These are phyloP conservation scores for Pseudocercospora vitis DNA, from an alignment of 2,329 filamentous ascomycete species.

Conservation along the genomic window DNA sequence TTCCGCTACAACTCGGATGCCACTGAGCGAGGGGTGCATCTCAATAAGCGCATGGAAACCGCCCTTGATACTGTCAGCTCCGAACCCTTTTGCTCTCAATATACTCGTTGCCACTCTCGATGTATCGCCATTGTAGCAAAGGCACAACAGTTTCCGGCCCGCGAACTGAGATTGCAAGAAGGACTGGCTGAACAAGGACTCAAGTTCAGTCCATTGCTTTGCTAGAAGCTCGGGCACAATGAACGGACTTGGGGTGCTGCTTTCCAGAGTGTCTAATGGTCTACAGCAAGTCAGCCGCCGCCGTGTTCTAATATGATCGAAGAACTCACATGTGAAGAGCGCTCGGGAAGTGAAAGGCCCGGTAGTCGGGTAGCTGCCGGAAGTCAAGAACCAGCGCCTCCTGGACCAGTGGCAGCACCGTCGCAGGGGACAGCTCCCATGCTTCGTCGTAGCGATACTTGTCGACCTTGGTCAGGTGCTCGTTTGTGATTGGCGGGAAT, in stretches of 20 bases:
- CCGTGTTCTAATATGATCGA: no score
- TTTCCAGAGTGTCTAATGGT: slow-evolving; percentile 43
- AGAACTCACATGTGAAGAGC: slow-evolving; percentile 16
- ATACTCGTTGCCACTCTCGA: slow-evolving; percentile 57
- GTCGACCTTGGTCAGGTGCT: slow-evolving; percentile 52
- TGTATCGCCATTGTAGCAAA: slow-evolving; percentile 58
- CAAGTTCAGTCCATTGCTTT: slow-evolving; percentile 51
- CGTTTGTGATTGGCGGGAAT: slow-evolving; percentile 53
- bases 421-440: slow-evolving; percentile 51
- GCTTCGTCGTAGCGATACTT: slow-evolving; percentile 57
- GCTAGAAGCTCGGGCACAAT: slow-evolving; percentile 46
- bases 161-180: slow-evolving; percentile 29
- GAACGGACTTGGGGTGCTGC: slow-evolving; percentile 48
- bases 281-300: no score
- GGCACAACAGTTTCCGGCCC: slow-evolving; percentile 45
- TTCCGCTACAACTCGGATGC: neutral
- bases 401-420: slow-evolving; percentile 36
- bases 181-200: slow-evolving; percentile 41
- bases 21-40: neutral
- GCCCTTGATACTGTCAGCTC: slow-evolving; percentile 18
- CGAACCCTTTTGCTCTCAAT: slow-evolving; percentile 50
- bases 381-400: slow-evolving; percentile 28
- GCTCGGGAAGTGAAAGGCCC: slow-evolving; percentile 4
- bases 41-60: slow-evolving; percentile 10
- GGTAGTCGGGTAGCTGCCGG: slow-evolving; percentile 16